A percentile compares a stretch with the other conserved stretches of the same genome.
phyloP scores from a whole-genome alignment of 1,139 yeast species.

The Pichia sp. region DNA sequence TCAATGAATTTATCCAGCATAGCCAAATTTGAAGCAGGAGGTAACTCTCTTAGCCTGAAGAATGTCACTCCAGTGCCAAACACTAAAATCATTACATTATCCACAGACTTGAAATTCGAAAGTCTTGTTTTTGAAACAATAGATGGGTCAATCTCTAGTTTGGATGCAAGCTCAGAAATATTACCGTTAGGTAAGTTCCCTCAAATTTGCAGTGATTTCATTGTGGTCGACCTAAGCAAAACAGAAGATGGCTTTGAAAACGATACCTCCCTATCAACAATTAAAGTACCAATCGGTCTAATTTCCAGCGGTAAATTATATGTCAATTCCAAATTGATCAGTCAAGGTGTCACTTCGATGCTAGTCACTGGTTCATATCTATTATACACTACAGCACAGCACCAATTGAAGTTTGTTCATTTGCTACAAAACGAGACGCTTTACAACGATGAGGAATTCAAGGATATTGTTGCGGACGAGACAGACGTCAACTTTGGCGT shows the following conservation, averaged over 20 bases:
- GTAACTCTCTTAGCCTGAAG: conserved; percentile 24
- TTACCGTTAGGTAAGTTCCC: conserved; percentile 50
- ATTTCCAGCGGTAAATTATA: conserved; percentile 70
- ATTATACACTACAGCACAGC: conserved; percentile 84
- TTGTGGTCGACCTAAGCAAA: conserved; percentile 37
- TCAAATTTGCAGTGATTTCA: conserved; percentile 62
- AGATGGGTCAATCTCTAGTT: conserved; percentile 54
- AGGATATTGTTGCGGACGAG: conserved; percentile 19
- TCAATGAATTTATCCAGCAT: conserved; percentile 7
- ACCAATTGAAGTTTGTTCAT: conserved; percentile 78
- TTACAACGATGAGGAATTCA: conserved; percentile 23
- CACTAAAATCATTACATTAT: conserved; percentile 52
- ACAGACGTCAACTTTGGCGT: not conserved
- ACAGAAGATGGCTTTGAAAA: not conserved
- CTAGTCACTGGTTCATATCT: conserved; percentile 68
- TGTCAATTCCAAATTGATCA: conserved; percentile 58
- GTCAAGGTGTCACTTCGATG: conserved; percentile 79
- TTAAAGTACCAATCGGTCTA: conserved; percentile 53
- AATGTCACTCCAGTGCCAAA: conserved; percentile 43
- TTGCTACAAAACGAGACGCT: conserved; percentile 34
- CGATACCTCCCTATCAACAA: conserved; percentile 17
- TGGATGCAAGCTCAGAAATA: conserved; percentile 30
- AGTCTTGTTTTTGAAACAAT: conserved; percentile 55
- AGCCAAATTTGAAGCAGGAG: not conserved
- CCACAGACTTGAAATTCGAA: conserved; percentile 52